Percentiles rank a stretch among this genome's conserved stretches.
These are phyloP conservation scores for Endoconidiophora polonica DNA, from an alignment of 2,329 filamentous ascomycete species.

Conservation along the genomic window DNA sequence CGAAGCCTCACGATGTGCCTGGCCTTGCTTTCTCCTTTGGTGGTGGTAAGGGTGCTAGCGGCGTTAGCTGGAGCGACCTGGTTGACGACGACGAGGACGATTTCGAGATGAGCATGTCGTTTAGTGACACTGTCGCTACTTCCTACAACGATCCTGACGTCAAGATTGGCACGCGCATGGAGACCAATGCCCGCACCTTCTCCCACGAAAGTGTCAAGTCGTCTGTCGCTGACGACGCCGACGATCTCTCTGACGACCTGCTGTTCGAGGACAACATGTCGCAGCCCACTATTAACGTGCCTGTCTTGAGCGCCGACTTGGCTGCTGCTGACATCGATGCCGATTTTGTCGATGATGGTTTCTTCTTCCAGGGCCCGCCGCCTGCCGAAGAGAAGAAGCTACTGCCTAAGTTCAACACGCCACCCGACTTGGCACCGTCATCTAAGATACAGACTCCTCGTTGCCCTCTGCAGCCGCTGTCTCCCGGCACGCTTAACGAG, in stretches of 20 bases:
- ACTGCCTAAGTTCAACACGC: not conserved
- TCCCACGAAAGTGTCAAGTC: conserved; percentile 51
- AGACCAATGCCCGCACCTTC: conserved; percentile 60
- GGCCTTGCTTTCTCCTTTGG: conserved; percentile 70
- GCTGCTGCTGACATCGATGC: conserved; percentile 39
- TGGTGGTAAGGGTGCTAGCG: conserved; percentile 59
- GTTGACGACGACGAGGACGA: conserved; percentile 79
- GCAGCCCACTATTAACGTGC: conserved; percentile 16
- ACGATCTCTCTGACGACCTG: conserved; percentile 10
- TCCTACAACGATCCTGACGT: conserved; percentile 8
- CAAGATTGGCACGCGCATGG: conserved; percentile 36
- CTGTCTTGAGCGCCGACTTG: conserved; percentile 16
- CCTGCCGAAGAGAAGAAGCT: not conserved
- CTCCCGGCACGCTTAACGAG: not conserved
- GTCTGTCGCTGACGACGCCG: conserved; percentile 6
- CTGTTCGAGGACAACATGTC: conserved; percentile 19
- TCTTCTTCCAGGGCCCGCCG: conserved; percentile 50
- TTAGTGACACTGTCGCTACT: conserved; percentile 1
- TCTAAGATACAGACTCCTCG: conserved; percentile 18
- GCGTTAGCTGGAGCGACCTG: conserved; percentile 98
- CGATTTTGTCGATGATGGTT: conserved; percentile 50
- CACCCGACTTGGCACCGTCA: conserved; percentile 16
- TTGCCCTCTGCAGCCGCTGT: not conserved
- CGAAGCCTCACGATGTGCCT: conserved; percentile 50
- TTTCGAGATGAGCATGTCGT: conserved; percentile 29